These are phyloP conservation scores for Vitis riparia DNA, from an alignment of 164 flowering plant genomes.

Conservation along the genomic window DNA sequence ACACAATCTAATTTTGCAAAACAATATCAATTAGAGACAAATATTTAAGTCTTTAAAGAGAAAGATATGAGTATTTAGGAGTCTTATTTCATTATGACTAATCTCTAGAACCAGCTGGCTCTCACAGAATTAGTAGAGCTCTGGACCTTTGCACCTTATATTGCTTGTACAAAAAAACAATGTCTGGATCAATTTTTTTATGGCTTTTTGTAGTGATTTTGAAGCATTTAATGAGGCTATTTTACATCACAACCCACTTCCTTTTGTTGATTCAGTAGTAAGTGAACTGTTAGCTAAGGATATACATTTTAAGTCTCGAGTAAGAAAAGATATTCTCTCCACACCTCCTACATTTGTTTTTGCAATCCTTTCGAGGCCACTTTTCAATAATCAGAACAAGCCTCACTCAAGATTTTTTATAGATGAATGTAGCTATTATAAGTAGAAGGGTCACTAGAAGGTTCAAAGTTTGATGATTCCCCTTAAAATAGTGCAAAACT, in stretches of 20 bases:
- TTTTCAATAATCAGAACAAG: too few relatives aligned
- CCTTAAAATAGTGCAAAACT: too few relatives aligned
- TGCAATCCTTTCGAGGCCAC: too few relatives aligned
- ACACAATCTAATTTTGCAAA: too few relatives aligned
- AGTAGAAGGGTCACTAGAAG: too few relatives aligned
- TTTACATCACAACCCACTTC: neutral
- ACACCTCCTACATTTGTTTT: neutral
- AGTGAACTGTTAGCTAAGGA: slow-evolving; percentile 12
- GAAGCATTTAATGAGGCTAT: neutral
- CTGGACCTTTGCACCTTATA: neutral
- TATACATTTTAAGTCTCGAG: neutral
- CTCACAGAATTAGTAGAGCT: neutral
- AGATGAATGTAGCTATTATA: too few relatives aligned
- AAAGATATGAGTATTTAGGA: too few relatives aligned
- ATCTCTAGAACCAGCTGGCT: neutral
- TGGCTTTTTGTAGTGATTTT: slow-evolving; percentile 5
- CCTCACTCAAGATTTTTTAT: too few relatives aligned
- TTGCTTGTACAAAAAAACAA: neutral
- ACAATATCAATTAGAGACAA: too few relatives aligned
- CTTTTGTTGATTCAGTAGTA: neutral
- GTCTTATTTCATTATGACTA: too few relatives aligned
- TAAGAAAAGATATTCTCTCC: neutral
- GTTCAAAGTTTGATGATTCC: too few relatives aligned
- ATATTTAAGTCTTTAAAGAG: too few relatives aligned
- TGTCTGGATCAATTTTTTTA: neutral